phyloP scores from a whole-genome alignment of 768 basidiomycete genomes.

The Sistotremastrum niveocremeum region DNA sequence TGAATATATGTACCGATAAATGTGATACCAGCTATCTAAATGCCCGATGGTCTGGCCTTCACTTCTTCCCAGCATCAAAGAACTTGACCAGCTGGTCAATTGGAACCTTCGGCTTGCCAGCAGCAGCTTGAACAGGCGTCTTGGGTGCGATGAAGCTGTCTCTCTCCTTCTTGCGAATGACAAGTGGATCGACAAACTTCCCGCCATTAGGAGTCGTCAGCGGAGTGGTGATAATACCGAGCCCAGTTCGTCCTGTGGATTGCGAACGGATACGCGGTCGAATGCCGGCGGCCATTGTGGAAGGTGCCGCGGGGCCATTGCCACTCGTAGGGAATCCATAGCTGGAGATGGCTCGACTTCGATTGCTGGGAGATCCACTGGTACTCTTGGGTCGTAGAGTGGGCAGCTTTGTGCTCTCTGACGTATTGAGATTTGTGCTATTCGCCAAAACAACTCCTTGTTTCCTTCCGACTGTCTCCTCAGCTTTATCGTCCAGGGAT shows the following conservation, averaged over 20 bases:
- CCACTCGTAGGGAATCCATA: not conserved
- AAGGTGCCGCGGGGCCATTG: not conserved
- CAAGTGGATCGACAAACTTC: constrained; percentile 68
- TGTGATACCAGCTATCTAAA: too few relatives aligned
- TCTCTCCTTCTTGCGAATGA: constrained; percentile 51
- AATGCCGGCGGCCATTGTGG: constrained; percentile 7
- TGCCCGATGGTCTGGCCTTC: not conserved
- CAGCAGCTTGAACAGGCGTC: constrained; percentile 28
- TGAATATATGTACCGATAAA: too few relatives aligned
- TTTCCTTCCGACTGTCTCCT: constrained; percentile 17
- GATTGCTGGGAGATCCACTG: constrained; percentile 11
- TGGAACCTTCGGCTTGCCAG: constrained; percentile 46
- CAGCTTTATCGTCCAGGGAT: constrained; percentile 9
- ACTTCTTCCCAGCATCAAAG: constrained; percentile 36
- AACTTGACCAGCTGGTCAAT: constrained; percentile 75
- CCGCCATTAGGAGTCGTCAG: constrained; percentile 18
- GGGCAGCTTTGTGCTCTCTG: constrained; percentile 10
- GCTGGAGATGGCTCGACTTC: not conserved
- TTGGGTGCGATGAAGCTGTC: constrained; percentile 25
- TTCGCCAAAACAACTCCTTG: constrained; percentile 10
- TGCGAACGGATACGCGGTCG: constrained; percentile 24
- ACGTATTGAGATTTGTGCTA: constrained; percentile 27
- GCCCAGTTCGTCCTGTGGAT: constrained; percentile 20
- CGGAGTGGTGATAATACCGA: constrained; percentile 7
- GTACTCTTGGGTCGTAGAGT: constrained; percentile 2